These are phyloP conservation scores for Hypocrella siamensis DNA, from an alignment of 2,329 filamentous ascomycete species.

Conservation along the genomic window DNA sequence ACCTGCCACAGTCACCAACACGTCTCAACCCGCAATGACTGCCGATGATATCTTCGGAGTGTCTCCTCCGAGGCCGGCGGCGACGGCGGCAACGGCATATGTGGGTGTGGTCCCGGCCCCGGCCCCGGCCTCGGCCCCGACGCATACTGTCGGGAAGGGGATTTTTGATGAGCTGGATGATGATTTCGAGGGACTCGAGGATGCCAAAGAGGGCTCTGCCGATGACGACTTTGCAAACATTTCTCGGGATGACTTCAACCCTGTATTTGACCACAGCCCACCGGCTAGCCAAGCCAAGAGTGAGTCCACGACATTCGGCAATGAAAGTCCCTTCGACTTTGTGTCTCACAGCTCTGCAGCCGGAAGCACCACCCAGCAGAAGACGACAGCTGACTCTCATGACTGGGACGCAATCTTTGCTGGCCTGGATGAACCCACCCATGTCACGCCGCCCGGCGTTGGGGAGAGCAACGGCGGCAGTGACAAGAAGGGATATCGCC, in stretches of 20 bases:
- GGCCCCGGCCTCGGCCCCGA: constrained; percentile 4
- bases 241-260: constrained; percentile 65
- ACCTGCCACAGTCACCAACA: constrained; percentile 14
- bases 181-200: constrained; percentile 69
- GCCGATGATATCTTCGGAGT: constrained; percentile 28
- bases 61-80: constrained; percentile 7
- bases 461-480: constrained; percentile 1
- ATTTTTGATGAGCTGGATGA: constrained; percentile 64
- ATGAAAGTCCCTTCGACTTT: constrained; percentile 45
- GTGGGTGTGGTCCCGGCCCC: constrained; percentile 10
- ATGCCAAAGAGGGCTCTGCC: constrained; percentile 65
- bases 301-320: constrained; percentile 34
- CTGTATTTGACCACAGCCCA: constrained; percentile 60
- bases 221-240: constrained; percentile 71
- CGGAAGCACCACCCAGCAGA: constrained; percentile 11
- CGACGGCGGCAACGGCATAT: constrained; percentile 4
- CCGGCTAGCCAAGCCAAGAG: constrained; percentile 37
- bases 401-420: constrained; percentile 96
- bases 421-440: constrained; percentile 46
- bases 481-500: constrained; percentile 10
- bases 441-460: constrained; percentile 10
- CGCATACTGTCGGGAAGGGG: constrained; percentile 24
- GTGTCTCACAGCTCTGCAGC: constrained; percentile 22
- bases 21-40: constrained; percentile 14
- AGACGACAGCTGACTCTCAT: constrained; percentile 36